phyloP scores from a whole-genome alignment of 2,329 filamentous ascomycete species.

The Stachybotrys chartarum region DNA sequence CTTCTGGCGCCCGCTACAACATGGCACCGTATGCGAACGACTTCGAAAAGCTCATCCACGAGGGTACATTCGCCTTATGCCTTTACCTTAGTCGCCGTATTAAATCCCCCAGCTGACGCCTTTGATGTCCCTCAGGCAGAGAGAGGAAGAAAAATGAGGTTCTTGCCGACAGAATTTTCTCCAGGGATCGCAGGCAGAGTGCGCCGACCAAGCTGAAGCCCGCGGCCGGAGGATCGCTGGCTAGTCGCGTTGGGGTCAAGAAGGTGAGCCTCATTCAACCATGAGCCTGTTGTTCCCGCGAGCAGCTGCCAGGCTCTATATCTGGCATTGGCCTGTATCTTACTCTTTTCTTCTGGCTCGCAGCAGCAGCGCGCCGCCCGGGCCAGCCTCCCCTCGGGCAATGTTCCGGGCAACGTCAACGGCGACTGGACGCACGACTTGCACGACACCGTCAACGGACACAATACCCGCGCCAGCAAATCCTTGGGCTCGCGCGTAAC shows the following conservation, averaged over 20 bases:
- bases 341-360: not conserved
- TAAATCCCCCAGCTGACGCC: not conserved
- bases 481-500: conserved; percentile 42
- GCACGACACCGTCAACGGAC: conserved; percentile 38
- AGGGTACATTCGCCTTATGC: conserved; percentile 28
- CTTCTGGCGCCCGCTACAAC: conserved; percentile 3
- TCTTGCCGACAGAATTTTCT: conserved; percentile 67
- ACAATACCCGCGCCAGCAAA: conserved; percentile 11
- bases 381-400: conserved; percentile 34
- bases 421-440: conserved; percentile 68
- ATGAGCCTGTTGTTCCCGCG: not conserved
- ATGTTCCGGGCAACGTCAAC: conserved; percentile 37
- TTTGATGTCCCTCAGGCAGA: conserved; percentile 36
- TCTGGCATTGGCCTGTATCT: not conserved
- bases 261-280: conserved; percentile 44
- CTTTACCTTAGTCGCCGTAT: not conserved
- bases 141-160: conserved; percentile 64
- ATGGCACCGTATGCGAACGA: conserved; percentile 40
- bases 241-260: conserved; percentile 65
- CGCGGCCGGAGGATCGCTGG: conserved; percentile 48
- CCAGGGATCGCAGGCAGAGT: conserved; percentile 50
- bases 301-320: not conserved
- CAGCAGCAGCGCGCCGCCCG: conserved; percentile 23
- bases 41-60: conserved; percentile 49
- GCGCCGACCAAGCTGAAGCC: conserved; percentile 43